Percentiles rank a stretch among this genome's conserved stretches.
Conservation (phyloP, 768 basidiomycete genomes). For the Kwoniella bestiolae region DNA sequence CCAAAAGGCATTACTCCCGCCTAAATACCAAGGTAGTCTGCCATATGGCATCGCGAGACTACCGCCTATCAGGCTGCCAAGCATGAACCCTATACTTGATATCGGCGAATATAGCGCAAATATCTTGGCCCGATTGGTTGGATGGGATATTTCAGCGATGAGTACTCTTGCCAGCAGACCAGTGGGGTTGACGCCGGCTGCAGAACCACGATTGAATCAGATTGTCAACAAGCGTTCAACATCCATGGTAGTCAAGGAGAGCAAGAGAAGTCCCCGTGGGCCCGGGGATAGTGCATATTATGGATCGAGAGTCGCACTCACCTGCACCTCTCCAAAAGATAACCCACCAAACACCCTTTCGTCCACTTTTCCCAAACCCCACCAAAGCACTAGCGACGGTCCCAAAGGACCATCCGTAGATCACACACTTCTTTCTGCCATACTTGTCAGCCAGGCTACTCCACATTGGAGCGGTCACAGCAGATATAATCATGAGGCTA, state of each 20-base stretch:
- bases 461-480: constrained; percentile 38
- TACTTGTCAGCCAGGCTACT: constrained; percentile 37
- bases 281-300: too few species aligned
- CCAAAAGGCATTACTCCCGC: constrained; percentile 32
- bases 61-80: constrained; percentile 44
- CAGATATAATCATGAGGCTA: constrained; percentile 43
- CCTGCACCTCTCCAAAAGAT: constrained; percentile 39
- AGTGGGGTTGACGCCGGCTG: constrained; percentile 43
- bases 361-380: constrained; percentile 44
- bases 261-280: too few species aligned
- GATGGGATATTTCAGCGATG: constrained; percentile 31
- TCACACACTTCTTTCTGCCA: constrained; percentile 36
- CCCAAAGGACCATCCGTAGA: constrained; percentile 26
- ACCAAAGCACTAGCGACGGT: constrained; percentile 26
- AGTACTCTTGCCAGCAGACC: constrained; percentile 33
- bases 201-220: neutral
- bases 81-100: constrained; percentile 31
- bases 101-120: constrained; percentile 43
- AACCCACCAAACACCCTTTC: constrained; percentile 31
- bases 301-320: too few species aligned
- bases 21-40: constrained; percentile 38
- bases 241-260: too few species aligned
- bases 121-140: constrained; percentile 36
- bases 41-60: constrained; percentile 28
- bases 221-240: too few species aligned